These are phyloP conservation scores for Luzula sylvatica DNA, from an alignment of 176 grass and related monocot genomes.

Conservation along the genomic window DNA sequence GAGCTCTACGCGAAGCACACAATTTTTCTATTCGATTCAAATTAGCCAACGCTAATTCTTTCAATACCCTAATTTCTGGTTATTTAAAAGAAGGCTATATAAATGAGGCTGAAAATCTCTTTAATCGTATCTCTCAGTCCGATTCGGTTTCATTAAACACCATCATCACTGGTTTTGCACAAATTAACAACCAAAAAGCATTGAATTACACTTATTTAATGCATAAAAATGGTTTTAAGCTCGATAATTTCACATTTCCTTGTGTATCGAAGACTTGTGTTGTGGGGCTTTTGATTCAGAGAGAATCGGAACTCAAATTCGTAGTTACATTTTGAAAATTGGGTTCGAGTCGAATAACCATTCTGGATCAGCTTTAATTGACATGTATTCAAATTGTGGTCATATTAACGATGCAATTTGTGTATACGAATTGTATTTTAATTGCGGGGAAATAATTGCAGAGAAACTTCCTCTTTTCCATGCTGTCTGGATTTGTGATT, in stretches of 20 bases:
- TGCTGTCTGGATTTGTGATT: slow-evolving; percentile 27
- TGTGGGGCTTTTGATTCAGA: not conserved
- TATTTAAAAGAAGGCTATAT: slow-evolving; percentile 21
- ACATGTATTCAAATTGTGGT: slow-evolving; percentile 34
- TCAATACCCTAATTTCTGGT: slow-evolving; percentile 29
- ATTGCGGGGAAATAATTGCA: not conserved
- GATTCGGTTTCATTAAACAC: slow-evolving; percentile 30
- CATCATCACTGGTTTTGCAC: slow-evolving; percentile 27
- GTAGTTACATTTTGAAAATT: slow-evolving; percentile 20
- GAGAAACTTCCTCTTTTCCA: slow-evolving; percentile 17
- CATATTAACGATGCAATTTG: slow-evolving; percentile 13
- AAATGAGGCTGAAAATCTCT: slow-evolving; percentile 21
- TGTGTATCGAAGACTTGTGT: slow-evolving; percentile 25
- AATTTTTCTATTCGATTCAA: slow-evolving; percentile 14
- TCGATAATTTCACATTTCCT: slow-evolving; percentile 29
- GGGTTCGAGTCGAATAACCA: slow-evolving; percentile 12
- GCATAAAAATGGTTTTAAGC: slow-evolving; percentile 24
- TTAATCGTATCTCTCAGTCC: slow-evolving; percentile 5
- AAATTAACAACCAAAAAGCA: slow-evolving; percentile 19
- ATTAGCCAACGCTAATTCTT: slow-evolving; percentile 13
- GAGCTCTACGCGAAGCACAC: slow-evolving; percentile 17
- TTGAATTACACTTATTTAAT: slow-evolving; percentile 21
- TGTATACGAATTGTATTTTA: slow-evolving; percentile 7
- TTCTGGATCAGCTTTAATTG: slow-evolving; percentile 26
- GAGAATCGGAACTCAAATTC: slow-evolving; percentile 27